phyloP scores from a whole-genome alignment of 2,329 filamentous ascomycete genomes.

The Ceratocystis destructans region DNA sequence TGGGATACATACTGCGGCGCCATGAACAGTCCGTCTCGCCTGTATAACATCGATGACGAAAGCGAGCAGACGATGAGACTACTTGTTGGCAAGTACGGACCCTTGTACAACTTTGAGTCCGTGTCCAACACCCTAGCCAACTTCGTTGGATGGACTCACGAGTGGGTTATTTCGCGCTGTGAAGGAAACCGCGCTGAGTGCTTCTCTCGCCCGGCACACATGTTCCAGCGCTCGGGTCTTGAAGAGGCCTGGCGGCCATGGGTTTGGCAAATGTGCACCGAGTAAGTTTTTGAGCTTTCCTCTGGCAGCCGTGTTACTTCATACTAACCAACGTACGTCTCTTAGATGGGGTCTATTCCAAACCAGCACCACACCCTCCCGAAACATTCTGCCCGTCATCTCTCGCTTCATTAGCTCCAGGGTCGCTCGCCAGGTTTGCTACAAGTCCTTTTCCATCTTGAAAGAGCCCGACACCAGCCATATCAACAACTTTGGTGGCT shows the following conservation, averaged over 20 bases:
- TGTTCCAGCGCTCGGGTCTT: conserved; percentile 11
- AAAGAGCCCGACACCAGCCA: conserved; percentile 45
- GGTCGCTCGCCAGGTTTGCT: conserved; percentile 50
- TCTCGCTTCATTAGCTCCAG: conserved; percentile 55
- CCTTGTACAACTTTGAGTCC: conserved; percentile 27
- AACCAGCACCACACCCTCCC: conserved; percentile 56
- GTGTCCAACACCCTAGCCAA: conserved; percentile 37
- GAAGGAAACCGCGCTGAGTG: conserved; percentile 27
- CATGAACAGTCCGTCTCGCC: conserved; percentile 30
- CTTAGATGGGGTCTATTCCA: conserved; percentile 63
- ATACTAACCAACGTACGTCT: conserved; percentile 19
- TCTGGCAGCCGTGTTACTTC: background rate
- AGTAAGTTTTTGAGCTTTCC: conserved; percentile 27
- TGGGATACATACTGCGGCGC: conserved; percentile 38
- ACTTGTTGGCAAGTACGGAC: conserved; percentile 30
- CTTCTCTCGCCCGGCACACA: conserved; percentile 27
- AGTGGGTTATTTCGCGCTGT: conserved; percentile 23
- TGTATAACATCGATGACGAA: conserved; percentile 29
- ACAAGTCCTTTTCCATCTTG: conserved; percentile 55
- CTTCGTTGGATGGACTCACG: conserved; percentile 35
- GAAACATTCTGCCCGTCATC: conserved; percentile 50
- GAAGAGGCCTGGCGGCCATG: conserved; percentile 26
- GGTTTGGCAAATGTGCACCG: conserved; percentile 42
- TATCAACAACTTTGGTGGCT: conserved; percentile 67
- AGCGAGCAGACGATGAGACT: conserved; percentile 23